A percentile compares a stretch with the other conserved stretches of the same genome.
Conservation (phyloP, 345 rosid genomes). For the Hibiscus tridactylites region DNA sequence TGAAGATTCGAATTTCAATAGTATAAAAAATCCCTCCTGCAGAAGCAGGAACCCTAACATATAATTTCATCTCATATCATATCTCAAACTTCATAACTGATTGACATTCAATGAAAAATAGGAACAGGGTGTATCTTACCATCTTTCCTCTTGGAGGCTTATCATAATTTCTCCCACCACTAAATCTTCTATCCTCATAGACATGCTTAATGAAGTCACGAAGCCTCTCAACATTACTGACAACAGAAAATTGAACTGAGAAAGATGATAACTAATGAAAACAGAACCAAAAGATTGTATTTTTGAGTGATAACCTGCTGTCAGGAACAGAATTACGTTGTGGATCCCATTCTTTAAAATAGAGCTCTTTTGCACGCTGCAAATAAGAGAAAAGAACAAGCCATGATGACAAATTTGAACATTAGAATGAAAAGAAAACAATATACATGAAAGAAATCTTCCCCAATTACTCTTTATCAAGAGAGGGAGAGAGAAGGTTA, state of each 20-base stretch:
- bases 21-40: neutral
- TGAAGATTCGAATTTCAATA: neutral
- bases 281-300: too few species aligned
- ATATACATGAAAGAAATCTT: too few species aligned
- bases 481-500: neutral
- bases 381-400: constrained; percentile 4
- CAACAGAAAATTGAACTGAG: constrained; percentile 41
- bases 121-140: constrained; percentile 26
- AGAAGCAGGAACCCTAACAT: neutral
- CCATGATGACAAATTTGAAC: neutral
- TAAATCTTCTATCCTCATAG: constrained; percentile 30
- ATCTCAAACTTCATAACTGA: neutral
- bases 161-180: constrained; percentile 61
- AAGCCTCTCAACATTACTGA: constrained; percentile 75
- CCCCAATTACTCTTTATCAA: too few species aligned
- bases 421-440: neutral
- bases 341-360: constrained; percentile 79
- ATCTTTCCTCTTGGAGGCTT: constrained; percentile 67
- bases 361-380: constrained; percentile 79
- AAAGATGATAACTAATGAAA: neutral
- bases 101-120: neutral
- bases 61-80: constrained; percentile 1
- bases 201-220: constrained; percentile 86
- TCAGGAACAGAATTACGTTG: constrained; percentile 73
- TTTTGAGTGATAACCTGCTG: constrained; percentile 44